These are phyloP conservation scores for Laguncularia racemosa DNA, from an alignment of 345 rosid species.

Conservation along the genomic window DNA sequence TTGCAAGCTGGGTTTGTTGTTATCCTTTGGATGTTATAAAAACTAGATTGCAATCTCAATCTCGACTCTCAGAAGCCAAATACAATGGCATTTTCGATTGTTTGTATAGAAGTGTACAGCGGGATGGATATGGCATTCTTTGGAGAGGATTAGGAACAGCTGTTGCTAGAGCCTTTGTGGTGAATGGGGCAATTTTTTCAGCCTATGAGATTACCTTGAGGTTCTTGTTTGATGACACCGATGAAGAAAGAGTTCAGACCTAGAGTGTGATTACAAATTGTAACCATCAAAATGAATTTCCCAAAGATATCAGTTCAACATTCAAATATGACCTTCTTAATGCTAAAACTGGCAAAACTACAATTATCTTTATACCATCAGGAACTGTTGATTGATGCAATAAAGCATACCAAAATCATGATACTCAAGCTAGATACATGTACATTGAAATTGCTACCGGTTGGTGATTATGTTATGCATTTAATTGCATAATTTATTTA, in stretches of 20 bases:
- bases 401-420: too few species aligned
- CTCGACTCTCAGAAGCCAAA: constrained; percentile 30
- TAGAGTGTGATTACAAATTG: constrained; percentile 21
- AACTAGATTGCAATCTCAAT: constrained; percentile 66
- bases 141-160: constrained; percentile 98
- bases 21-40: constrained; percentile 87
- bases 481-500: too few species aligned
- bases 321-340: too few species aligned
- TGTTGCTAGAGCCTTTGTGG: constrained; percentile 89
- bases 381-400: too few species aligned
- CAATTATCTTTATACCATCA: too few species aligned
- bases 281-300: too few species aligned
- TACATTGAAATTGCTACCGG: too few species aligned
- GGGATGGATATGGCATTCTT: constrained; percentile 68
- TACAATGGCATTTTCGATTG: constrained; percentile 74
- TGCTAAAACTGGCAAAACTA: too few species aligned
- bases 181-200: constrained; percentile 82
- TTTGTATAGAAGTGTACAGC: constrained; percentile 50
- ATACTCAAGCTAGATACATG: too few species aligned
- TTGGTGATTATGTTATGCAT: too few species aligned
- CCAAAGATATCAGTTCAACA: too few species aligned
- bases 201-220: constrained; percentile 85
- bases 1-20: constrained; percentile 85
- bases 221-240: constrained; percentile 34
- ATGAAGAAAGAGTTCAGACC: constrained; percentile 30